Evolutionary conservation across 345 rosid genomes (phyloP), one percentile per base, ranked within the genome.

Genomic region (Brassica incana): DNA sequence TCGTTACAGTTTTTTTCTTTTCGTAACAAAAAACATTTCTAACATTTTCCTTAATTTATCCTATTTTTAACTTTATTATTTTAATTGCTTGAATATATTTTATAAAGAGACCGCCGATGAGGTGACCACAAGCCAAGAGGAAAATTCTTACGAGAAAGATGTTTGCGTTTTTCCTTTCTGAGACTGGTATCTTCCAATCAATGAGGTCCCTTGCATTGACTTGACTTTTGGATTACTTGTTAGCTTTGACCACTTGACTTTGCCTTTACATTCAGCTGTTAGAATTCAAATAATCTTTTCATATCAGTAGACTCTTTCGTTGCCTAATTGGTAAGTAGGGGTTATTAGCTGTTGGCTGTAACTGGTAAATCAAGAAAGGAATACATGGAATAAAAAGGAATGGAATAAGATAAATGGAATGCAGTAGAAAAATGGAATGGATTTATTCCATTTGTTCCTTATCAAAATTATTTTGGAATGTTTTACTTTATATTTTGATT

Each of bases 181-280:
- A 0, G 59, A 67, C 43, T 43, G 6, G 0, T 69, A 5, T 23
- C 30, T 16, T 71, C 65, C 65, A 77, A 71, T 50, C 40, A 77
- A n/a, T 62, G 63, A 14, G 69, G 43, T 71, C 76, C 66, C 25
- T 27, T 54, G 48, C 81, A 16, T 27, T 54, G 72, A 78, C 77
- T 72, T 65, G 77, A 72, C 77, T 78, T 54, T 33, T 0, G 15
- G 12, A 69, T 29, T 45, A 6, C 48, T 32, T 45, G 20, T 36
- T 33, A 54, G 33, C 14, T 54, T 71, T 71, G 81, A 56, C 72
- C 32, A 15, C 56, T 38, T 65, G 27, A 65, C 72, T 60, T 59
- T 60, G 33, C 4, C 33, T 60, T 45, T 18, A 56, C 3, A 7
- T 8, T 56, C 62, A 18, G 62, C 12, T 20, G 8, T 15, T 9